Percentiles rank a stretch among this genome's conserved stretches.
Evolutionary conservation across 164 flowering plant species (phyloP).

Genomic region (Echeveria elegans): DNA sequence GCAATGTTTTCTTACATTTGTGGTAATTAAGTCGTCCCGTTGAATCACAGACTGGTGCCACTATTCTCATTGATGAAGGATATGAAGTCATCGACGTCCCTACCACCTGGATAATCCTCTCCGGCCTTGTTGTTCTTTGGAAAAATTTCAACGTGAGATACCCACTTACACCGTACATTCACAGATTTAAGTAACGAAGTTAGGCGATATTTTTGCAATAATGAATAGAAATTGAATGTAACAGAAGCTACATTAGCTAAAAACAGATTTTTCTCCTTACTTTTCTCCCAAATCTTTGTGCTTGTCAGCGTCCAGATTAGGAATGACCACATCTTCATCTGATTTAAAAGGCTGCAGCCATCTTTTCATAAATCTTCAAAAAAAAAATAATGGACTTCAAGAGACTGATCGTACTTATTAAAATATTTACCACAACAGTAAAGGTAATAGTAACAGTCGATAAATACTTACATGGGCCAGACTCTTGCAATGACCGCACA

Average conservation of each 20-base stretch:
- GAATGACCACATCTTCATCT: conserved; percentile 80
- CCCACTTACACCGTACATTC: conserved; percentile 89
- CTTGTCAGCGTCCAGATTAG: conserved; percentile 90
- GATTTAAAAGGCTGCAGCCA: conserved; percentile 72
- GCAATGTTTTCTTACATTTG: conserved; percentile 62
- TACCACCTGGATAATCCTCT: conserved; percentile 86
- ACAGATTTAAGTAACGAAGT: neutral
- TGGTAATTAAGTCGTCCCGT: conserved; percentile 79
- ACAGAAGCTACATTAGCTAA: neutral
- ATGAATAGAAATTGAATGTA: neutral
- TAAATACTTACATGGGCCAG: conserved; percentile 81
- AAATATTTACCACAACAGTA: neutral
- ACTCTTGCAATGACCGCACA: conserved; percentile 94
- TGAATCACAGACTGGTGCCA: conserved; percentile 81
- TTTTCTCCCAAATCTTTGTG: conserved; percentile 65
- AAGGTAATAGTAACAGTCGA: neutral
- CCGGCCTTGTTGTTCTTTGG: conserved; percentile 85
- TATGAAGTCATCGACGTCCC: conserved; percentile 82
- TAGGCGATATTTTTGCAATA: neutral
- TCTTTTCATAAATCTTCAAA: conserved; percentile 78
- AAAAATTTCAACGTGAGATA: conserved; percentile 91
- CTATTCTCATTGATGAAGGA: too few relatives aligned
- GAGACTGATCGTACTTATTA: neutral
- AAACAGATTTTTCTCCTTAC: conserved; percentile 15
- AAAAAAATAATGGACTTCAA: neutral